phyloP scores from a whole-genome alignment of 2,329 filamentous ascomycete genomes.

The Graphilbum ipis-grandicollis region DNA sequence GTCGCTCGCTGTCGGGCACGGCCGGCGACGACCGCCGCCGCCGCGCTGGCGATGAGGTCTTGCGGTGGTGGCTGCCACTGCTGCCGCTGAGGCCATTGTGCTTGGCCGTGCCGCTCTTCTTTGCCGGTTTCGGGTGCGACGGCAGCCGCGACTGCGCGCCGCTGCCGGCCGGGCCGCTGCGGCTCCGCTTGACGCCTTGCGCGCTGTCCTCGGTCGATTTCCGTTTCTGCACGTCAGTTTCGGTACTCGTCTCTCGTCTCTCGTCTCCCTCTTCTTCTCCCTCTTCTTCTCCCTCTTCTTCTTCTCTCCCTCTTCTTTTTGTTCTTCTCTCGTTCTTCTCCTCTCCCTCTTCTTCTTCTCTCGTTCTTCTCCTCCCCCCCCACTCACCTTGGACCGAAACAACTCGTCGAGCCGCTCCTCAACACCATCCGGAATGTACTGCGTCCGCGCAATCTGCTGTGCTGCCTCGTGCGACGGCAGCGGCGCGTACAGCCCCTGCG shows the following conservation, averaged over 20 bases:
- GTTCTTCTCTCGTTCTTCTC: constrained; percentile 68
- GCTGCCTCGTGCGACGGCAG: constrained; percentile 63
- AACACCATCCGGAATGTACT: constrained; percentile 61
- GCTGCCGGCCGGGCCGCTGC: constrained; percentile 10
- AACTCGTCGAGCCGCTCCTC: constrained; percentile 61
- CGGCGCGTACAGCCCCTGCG: constrained; percentile 58
- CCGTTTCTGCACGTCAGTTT: constrained; percentile 42
- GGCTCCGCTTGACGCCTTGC: too few relatives aligned
- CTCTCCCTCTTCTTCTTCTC: too few relatives aligned
- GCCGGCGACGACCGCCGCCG: neutral
- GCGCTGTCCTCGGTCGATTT: constrained; percentile 37
- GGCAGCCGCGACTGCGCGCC: constrained; percentile 14
- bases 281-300: too few relatives aligned
- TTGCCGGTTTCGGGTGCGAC: constrained; percentile 15
- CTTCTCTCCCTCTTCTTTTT: too few relatives aligned
- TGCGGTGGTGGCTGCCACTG: too few relatives aligned
- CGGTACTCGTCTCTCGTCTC: too few relatives aligned
- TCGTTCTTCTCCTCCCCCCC: too few relatives aligned
- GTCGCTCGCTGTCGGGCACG: constrained; percentile 26
- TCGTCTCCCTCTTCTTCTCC: too few relatives aligned
- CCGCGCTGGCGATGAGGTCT: neutral
- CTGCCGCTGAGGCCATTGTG: constrained; percentile 2
- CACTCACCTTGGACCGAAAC: constrained; percentile 40
- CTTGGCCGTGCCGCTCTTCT: neutral
- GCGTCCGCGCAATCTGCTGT: constrained; percentile 72